Evolutionary conservation across 176 grass and related monocot genomes (phyloP).

Genomic region (Sorghum bicolor): Sorghum_bicolor_NCBIv3 NC_012870.2:3185501-3186000

Average conservation of each 20-base stretch:
- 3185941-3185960: neutral
- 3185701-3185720: neutral
- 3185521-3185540: neutral
- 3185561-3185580: neutral
- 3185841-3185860: neutral
- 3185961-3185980: neutral
- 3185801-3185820: neutral
- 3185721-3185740: neutral
- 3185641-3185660: constrained; percentile 34
- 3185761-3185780: neutral
- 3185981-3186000: neutral
- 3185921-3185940: neutral
- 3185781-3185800: neutral
- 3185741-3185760: neutral
- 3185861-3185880: neutral
- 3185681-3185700: neutral
- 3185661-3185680: constrained; percentile 6
- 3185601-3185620: neutral
- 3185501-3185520: neutral
- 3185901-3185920: neutral
- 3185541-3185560: neutral
- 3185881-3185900: constrained; percentile 3
- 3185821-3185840: neutral
- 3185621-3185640: neutral
- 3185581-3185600: neutral